Evolutionary conservation across 73 alveolate species (phyloP).

Genomic region (Paramecium sexaurelia): DNA sequence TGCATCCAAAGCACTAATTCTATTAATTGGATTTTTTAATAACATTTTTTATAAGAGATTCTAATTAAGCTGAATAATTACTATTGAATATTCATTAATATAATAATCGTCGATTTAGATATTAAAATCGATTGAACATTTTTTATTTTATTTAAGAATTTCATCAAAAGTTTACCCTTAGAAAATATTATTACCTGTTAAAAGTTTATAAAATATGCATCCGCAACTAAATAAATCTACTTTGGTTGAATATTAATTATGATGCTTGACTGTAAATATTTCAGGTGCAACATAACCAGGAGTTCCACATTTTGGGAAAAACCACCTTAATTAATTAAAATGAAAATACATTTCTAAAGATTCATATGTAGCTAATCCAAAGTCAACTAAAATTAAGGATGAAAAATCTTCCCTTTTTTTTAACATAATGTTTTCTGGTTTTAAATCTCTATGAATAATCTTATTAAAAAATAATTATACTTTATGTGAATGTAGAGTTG

Average conservation of each 20-base stretch:
- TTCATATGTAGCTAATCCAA: slow-evolving; percentile 63
- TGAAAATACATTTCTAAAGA: not conserved
- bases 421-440: slow-evolving; percentile 64
- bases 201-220: slow-evolving; percentile 58
- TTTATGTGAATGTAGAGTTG: slow-evolving; percentile 60
- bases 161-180: slow-evolving; percentile 42
- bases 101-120: not conserved
- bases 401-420: not conserved
- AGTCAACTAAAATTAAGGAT: slow-evolving; percentile 35
- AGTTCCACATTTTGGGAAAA: slow-evolving; percentile 65
- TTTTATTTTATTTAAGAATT: not conserved
- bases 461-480: not conserved
- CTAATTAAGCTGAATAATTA: not conserved
- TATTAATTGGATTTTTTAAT: slow-evolving; percentile 20
- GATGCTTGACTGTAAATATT: slow-evolving; percentile 57
- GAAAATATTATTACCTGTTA: slow-evolving; percentile 65
- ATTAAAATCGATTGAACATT: not conserved
- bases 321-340: not conserved
- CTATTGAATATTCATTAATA: slow-evolving; percentile 14
- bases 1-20: slow-evolving; percentile 44
- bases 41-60: slow-evolving; percentile 28
- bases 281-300: slow-evolving; percentile 79
- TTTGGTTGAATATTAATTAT: slow-evolving; percentile 6
- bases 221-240: slow-evolving; percentile 63
- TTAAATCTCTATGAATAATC: slow-evolving; percentile 61